Base-by-base conservation (phyloP, 1,139 yeast species). In the Sugiyamaella neomexicana region DNA sequence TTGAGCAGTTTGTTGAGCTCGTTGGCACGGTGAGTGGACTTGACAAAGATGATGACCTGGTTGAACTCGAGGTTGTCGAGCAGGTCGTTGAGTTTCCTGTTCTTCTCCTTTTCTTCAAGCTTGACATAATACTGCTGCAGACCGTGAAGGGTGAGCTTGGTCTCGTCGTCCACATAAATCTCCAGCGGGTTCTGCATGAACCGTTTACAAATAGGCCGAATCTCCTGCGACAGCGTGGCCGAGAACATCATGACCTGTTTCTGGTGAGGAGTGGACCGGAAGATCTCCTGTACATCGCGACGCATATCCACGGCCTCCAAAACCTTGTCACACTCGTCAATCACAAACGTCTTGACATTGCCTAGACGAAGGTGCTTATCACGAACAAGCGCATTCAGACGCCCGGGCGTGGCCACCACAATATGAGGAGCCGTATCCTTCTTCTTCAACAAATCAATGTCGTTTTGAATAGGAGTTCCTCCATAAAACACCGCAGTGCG, bases 231-330 rank as follows among this genome's bases (percentile, higher is more conserved):
- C 67, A 93, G 80, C 56, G 99, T 93, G 63, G 99, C 99, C 57
- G 97, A 88, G 75, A 93, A 93, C 97, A 93, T 93, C 98, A 93
- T 91, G 57, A 93, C 99, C 79, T 93, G 99, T 77, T 93, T 93
- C 73, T 93, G 97, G 75, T 89, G 96, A 62, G 99, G 99, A 54
- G 99, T 93, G 59, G 89, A 89, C 74, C 97, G 86, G 85, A 93
- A 93, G 63, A 93, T 89, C 72, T 91, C 98, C 78, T 93, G 99
- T 56, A 93, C 97, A 70, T 93, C 99, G 74, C 97, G 86, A 80
- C 99, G 87, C 99, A 93, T 93, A 68, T 87, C 95, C 67, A 88
- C 63, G 32, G 69, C 64, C 57, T 93, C 99, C 72, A 93, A 82
- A 58, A 93, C 98, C 78, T 90, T 90, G 79, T 93, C 99, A 84